A percentile compares a stretch with the other conserved stretches of the same genome.
Conservation (phyloP, 208 protist genomes). For the Blastocrithidia nonstop region DNA sequence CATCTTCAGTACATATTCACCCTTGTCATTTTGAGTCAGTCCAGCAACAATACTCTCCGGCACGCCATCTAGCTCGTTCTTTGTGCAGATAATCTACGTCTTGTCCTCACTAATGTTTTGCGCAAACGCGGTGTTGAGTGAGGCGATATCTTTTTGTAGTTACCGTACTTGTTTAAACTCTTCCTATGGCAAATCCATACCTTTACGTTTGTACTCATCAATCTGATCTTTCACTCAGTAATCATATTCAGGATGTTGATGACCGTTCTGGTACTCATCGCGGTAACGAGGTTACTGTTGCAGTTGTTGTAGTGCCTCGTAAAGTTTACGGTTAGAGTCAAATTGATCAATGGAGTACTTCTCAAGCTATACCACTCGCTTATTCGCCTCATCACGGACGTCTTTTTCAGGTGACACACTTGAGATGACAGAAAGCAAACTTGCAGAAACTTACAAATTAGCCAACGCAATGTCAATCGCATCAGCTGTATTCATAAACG, state of each 20-base stretch:
- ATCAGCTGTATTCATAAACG: constrained; percentile 41
- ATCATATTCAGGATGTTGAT: constrained; percentile 20
- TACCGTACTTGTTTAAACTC: constrained; percentile 40
- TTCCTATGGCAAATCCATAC: constrained; percentile 48
- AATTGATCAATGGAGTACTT: constrained; percentile 56
- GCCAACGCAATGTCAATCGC: constrained; percentile 31
- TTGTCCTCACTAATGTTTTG: constrained; percentile 72
- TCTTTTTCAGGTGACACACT: constrained; percentile 32
- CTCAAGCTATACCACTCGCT: constrained; percentile 40
- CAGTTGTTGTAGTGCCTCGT: constrained; percentile 38
- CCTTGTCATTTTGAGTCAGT: constrained; percentile 14
- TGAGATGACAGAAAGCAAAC: constrained; percentile 41
- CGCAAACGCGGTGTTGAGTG: constrained; percentile 46
- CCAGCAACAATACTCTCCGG: constrained; percentile 23
- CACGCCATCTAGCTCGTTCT: constrained; percentile 44
- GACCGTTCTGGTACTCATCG: constrained; percentile 17
- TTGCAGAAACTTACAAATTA: constrained; percentile 36
- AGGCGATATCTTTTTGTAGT: constrained; percentile 52
- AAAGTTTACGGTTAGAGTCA: constrained; percentile 43
- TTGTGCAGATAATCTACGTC: constrained; percentile 25
- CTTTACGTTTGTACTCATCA: constrained; percentile 34
- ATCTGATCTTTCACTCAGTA: constrained; percentile 66
- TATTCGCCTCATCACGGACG: constrained; percentile 46
- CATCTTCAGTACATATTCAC: constrained; percentile 44
- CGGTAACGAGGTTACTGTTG: constrained; percentile 10